Percentiles rank a stretch among this genome's conserved stretches.
phyloP scores from a whole-genome alignment of 2,329 filamentous ascomycete species.

The Plenodomus biglobosus region DNA sequence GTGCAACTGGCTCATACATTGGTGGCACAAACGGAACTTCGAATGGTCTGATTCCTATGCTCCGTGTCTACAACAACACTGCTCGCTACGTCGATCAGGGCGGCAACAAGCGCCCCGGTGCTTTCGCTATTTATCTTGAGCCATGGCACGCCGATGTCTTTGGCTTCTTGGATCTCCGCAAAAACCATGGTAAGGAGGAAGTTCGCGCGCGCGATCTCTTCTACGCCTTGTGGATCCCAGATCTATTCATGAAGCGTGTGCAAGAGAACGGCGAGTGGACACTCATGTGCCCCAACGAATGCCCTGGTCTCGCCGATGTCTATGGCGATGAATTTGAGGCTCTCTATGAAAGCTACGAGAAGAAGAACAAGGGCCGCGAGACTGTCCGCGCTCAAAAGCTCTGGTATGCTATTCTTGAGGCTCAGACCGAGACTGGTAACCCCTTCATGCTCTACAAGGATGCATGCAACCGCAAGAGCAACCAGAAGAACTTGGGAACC shows the following conservation, averaged over 20 bases:
- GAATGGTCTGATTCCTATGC: conserved; percentile 96
- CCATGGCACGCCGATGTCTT: conserved; percentile 99
- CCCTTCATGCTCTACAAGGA: conserved; percentile 99
- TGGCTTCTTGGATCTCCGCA: conserved; percentile 93
- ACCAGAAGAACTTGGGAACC: conserved; percentile 99
- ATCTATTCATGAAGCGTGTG: conserved; percentile 99
- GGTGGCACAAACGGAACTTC: conserved; percentile 97
- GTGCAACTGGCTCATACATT: conserved; percentile 97
- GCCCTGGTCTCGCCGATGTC: conserved; percentile 89
- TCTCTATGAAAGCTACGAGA: conserved; percentile 88
- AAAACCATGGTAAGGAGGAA: conserved; percentile 99
- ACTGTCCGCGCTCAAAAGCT: conserved; percentile 98
- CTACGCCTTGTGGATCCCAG: conserved; percentile 96
- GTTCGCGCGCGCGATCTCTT: conserved; percentile 95
- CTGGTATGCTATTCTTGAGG: conserved; percentile 97
- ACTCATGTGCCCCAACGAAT: conserved; percentile 96
- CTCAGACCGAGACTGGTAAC: conserved; percentile 98
- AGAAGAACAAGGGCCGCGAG: conserved; percentile 80
- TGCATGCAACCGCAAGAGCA: conserved; percentile 97
- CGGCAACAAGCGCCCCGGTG: conserved; percentile 97
- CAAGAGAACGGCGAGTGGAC: conserved; percentile 97
- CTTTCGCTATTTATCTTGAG: conserved; percentile 98
- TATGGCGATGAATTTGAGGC: conserved; percentile 97
- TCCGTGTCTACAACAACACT: conserved; percentile 99
- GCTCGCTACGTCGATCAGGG: conserved; percentile 98